Conservation (phyloP, 352 stramenopile species). For the Phytophthora litchii region DNA sequence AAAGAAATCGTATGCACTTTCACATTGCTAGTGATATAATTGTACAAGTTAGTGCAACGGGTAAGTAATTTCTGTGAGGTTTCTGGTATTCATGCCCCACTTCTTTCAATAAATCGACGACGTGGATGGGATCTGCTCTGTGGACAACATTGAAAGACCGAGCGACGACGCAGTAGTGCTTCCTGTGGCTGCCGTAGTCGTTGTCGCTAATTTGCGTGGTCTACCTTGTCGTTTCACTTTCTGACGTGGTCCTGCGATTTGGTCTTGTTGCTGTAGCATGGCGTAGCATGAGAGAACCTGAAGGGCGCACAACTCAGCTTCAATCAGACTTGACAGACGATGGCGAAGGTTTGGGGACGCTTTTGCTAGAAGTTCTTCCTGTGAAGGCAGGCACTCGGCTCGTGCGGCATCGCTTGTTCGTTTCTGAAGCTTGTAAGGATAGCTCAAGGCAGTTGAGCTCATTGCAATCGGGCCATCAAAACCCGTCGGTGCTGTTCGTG, state of each 20-base stretch:
- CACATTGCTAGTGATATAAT: conserved; percentile 21
- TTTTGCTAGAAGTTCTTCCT: conserved; percentile 79
- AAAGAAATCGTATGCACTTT: not conserved
- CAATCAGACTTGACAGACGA: conserved; percentile 73
- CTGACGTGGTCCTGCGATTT: conserved; percentile 28
- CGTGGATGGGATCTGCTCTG: conserved; percentile 55
- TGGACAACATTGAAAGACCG: conserved; percentile 56
- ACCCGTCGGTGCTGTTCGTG: conserved; percentile 17
- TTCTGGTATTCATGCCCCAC: not conserved
- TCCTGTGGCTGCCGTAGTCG: conserved; percentile 21
- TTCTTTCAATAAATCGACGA: conserved; percentile 64
- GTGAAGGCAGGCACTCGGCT: conserved; percentile 55
- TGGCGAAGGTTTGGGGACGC: conserved; percentile 74
- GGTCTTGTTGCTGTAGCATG: conserved; percentile 59
- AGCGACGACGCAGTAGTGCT: conserved; percentile 29
- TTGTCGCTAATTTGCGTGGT: conserved; percentile 21
- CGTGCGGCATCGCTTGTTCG: conserved; percentile 29
- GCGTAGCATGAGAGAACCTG: conserved; percentile 83
- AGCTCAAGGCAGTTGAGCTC: conserved; percentile 3
- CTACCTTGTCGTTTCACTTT: conserved; percentile 32
- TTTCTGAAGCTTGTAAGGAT: conserved; percentile 36
- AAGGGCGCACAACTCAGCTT: conserved; percentile 78
- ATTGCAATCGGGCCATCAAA: conserved; percentile 18
- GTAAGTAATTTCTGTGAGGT: conserved; percentile 12
- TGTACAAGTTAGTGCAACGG: conserved; percentile 29